Percentiles rank a stretch among this genome's conserved stretches.
phyloP scores from a whole-genome alignment of 306 rosid species.

The Medicago ruthenica region DNA sequence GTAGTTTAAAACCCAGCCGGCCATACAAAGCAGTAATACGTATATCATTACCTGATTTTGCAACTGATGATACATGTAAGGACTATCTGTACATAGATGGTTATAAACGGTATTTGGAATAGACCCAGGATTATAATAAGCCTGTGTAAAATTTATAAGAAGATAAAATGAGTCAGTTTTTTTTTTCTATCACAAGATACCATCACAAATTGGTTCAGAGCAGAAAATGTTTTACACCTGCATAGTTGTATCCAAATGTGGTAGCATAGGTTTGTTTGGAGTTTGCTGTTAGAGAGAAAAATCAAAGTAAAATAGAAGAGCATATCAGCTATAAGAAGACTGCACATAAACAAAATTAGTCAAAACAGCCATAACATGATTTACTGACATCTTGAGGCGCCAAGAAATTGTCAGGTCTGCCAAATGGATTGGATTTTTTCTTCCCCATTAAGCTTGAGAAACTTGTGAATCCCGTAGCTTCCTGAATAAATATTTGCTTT shows the following conservation, averaged over 20 bases:
- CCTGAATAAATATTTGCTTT: slow-evolving; percentile 26
- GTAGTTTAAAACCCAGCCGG: too few relatives aligned
- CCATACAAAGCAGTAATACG: too few relatives aligned
- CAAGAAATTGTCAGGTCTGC: too few relatives aligned
- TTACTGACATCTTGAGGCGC: slow-evolving; percentile 50
- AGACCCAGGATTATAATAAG: too few relatives aligned
- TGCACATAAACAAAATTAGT: slow-evolving; percentile 31
- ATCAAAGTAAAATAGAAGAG: background rate
- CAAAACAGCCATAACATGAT: slow-evolving; percentile 36
- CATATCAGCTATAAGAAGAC: background rate
- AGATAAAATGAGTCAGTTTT: slow-evolving; percentile 16
- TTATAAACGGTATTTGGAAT: too few relatives aligned
- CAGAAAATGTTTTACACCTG: slow-evolving; percentile 43
- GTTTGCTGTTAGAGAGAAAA: slow-evolving; percentile 33
- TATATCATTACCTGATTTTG: too few relatives aligned
- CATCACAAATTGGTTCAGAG: slow-evolving; percentile 23
- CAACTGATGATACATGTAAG: too few relatives aligned
- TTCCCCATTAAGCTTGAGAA: slow-evolving; percentile 43
- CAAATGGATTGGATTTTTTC: slow-evolving; percentile 40
- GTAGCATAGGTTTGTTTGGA: slow-evolving; percentile 26
- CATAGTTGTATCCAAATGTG: slow-evolving; percentile 41
- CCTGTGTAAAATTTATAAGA: too few relatives aligned
- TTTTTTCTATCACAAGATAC: slow-evolving; percentile 7
- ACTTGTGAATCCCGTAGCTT: slow-evolving; percentile 20
- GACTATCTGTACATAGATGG: too few relatives aligned